Base-by-base conservation (phyloP, 2,329 filamentous ascomycete genomes). In the Leptographium wingfieldii region DNA sequence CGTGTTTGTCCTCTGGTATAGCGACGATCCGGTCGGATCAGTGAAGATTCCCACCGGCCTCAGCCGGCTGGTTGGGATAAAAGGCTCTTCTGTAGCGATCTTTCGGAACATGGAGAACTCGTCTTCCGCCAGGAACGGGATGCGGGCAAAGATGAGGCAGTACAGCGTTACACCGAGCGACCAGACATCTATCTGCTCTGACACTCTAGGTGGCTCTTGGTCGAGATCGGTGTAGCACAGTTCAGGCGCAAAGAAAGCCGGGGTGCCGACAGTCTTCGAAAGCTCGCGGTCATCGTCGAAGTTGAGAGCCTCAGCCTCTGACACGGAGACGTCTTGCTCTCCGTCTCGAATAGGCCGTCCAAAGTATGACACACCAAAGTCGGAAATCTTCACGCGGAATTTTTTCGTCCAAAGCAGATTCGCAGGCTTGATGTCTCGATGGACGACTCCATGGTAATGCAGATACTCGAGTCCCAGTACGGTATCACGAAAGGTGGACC, bases 341-440 rank as follows among this genome's bases (percentile, higher is more conserved):
- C 88, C 88, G 55, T 95, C 90, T 48, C 89, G 82, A 61, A 92
- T 88, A 1, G 90, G 90, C 57, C 90, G 85, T 33, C 94, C 94
- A 63, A 99, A 90, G 72, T 97, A 99, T 1, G 94, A 99, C 1
- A 99, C 94, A 38, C 94, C 94, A 75, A 99, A 99, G 69, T 99
- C 94, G 5, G 94, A 97, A 62, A 99, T 99, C 77, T 99, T 99
- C 68, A 96, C 90, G 16, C 87, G 85, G 66, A 92, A 85, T 64
- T 91, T 87, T 66, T 77, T 85, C 57, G 90, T 95, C 77, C 92
- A 91, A 7, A 99, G 78, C 7, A 99, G 79, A 70, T 97, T 97
- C 46, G 92, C 92, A 1, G 88, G 88, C 69, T 92, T 92, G 71
- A 92, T 92, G 68, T 92, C 88, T 56, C 88, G 83, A 68, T 92